Evolutionary conservation across 2,329 filamentous ascomycete species (phyloP), one percentile per base, ranked within the genome.

Genomic region (Aspergillus vadensis): DNA sequence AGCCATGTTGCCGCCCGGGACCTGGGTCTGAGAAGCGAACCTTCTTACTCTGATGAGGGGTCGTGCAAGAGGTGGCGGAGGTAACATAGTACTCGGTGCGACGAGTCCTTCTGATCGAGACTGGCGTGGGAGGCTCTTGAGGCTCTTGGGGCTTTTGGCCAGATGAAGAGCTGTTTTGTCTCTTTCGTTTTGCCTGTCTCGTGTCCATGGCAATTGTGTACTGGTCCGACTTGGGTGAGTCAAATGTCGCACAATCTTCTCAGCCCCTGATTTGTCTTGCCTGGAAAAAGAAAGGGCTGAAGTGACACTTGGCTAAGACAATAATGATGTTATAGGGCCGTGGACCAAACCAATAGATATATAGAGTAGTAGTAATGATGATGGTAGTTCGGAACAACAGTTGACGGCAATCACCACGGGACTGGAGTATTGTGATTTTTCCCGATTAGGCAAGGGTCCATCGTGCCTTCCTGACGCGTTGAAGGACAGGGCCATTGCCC

Each of bases 1-100:
- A 58, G 49, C 57, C 53, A 32, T 68, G 55, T 17, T 70, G 68
- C 32, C 70, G 41, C 32, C 61, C 67, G 44, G 73, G 72, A 6
- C 75, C 74, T 5, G 78, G 75, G 53, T 80, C 78, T 1, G 80
- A 81, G 65, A 81, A 81, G 25, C 80, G 78, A 38, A 79, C 76
- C 63, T 71, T 76, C 63, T 82, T 82, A 39, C 69, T 70, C 66
- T 69, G 76, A 38, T 66, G 70, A 3, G 76, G 73, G 25, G 74
- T 76, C 17, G 59, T 55, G 58, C 59, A 64, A 17, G 38, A 30
- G 21, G 63, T 30, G 36, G 57, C 43, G 9, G 12, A 17, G 17
- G 38, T 21, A 27, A 10, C 15, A 27, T 25, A 7, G n/a, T 44
- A 39, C 12, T 27, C 51, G 10, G 49, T 48, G 36, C 49, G 50